A percentile compares a stretch with the other conserved stretches of the same genome.
Conservation (phyloP, 1,139 yeast species). For the Hemisphaericaspora subhashii region DNA sequence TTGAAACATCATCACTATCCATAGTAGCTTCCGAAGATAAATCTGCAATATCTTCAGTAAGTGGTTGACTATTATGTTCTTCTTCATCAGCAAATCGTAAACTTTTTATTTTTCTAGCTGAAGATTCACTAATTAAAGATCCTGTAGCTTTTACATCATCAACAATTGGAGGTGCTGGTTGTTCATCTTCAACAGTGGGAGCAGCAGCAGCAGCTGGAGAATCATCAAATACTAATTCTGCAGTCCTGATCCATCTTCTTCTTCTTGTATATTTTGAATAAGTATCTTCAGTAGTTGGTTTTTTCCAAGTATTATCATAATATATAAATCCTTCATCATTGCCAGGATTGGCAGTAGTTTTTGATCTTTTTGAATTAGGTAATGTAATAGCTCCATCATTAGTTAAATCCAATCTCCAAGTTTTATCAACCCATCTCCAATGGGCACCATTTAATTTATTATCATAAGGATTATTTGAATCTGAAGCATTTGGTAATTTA, state of each 20-base stretch:
- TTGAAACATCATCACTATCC: constrained; percentile 13
- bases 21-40: not conserved
- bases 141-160: constrained; percentile 9
- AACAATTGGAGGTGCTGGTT: constrained; percentile 3
- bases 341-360: constrained; percentile 75
- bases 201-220: constrained; percentile 9
- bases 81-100: constrained; percentile 39
- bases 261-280: constrained; percentile 90
- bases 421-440: constrained; percentile 94
- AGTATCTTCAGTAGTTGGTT: constrained; percentile 84
- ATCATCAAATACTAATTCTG: constrained; percentile 64
- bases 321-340: constrained; percentile 84
- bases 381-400: constrained; percentile 83
- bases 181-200: constrained; percentile 14
- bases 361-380: constrained; percentile 59
- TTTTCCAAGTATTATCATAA: constrained; percentile 92
- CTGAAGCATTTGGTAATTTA: constrained; percentile 70
- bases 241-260: constrained; percentile 94
- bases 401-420: constrained; percentile 88
- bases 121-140: constrained; percentile 8
- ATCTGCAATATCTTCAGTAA: not conserved
- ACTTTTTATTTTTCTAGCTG: constrained; percentile 31
- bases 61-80: constrained; percentile 5
- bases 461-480: constrained; percentile 26
- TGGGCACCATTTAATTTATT: constrained; percentile 51